Percentiles rank a stretch among this genome's conserved stretches.
phyloP scores from a whole-genome alignment of 1,139 yeast genomes.

The Yamadazyma dushanensis region DNA sequence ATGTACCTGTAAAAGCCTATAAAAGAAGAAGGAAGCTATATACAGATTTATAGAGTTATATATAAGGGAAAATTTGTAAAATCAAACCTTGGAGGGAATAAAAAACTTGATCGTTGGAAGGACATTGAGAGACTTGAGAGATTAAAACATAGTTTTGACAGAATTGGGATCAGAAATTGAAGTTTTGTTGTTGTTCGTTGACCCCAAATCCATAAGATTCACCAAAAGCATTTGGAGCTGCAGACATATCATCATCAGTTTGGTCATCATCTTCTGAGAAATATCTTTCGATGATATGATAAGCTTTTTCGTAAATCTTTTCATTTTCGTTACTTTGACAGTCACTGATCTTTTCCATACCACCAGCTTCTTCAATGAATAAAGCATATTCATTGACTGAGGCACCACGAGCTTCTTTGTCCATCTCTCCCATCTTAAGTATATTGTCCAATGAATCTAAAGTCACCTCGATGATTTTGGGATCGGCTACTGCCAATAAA shows the following conservation, averaged over 20 bases:
- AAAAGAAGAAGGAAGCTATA: conserved; percentile 10
- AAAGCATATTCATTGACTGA: conserved; percentile 83
- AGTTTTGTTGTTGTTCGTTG: conserved; percentile 47
- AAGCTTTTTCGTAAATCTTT: conserved; percentile 90
- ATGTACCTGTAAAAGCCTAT: conserved; percentile 12
- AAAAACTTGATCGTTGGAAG: conserved; percentile 5
- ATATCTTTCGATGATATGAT: conserved; percentile 83
- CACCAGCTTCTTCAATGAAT: conserved; percentile 96
- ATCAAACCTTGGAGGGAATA: conserved; percentile 8
- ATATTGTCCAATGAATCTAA: conserved; percentile 94
- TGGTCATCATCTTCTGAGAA: conserved; percentile 81
- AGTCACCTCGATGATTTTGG: conserved; percentile 91
- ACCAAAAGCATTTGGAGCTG: conserved; percentile 82
- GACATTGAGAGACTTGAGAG: conserved; percentile 9
- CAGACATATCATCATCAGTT: conserved; percentile 65
- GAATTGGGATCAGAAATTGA: conserved; percentile 48
- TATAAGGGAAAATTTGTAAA: conserved; percentile 6
- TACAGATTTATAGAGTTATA: conserved; percentile 12
- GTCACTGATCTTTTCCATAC: conserved; percentile 93
- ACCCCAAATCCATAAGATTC: conserved; percentile 89
- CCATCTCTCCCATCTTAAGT: conserved; percentile 90
- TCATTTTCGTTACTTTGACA: conserved; percentile 92
- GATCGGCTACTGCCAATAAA: conserved; percentile 81
- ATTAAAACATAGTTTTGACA: conserved; percentile 1
- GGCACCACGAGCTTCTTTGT: conserved; percentile 72